Evolutionary conservation across 257 asterid genomes (phyloP), one percentile per base, ranked within the genome.

Genomic region (Penstemon barbatus): DNA sequence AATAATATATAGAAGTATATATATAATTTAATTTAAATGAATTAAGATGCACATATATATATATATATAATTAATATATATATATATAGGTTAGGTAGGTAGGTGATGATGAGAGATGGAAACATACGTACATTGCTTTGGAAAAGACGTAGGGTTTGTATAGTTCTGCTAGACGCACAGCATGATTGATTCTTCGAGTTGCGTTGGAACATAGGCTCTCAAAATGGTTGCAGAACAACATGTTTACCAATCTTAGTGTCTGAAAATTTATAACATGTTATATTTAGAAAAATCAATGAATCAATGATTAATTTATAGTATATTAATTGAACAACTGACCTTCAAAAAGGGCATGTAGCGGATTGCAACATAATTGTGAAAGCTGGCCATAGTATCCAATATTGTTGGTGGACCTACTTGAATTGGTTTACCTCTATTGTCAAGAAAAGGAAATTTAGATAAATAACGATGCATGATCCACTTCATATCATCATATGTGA

Each of bases 81-180:
- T n/a, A 15, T 15, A 15, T 15, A 15, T 15, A 15, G 18, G 18
- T 15, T 15, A 15, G 18, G 18, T 15, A 15, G 18, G 18, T 15
- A 15, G 18, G 18, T 15, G n/a, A n/a, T n/a, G n/a, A n/a, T n/a
- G 0, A 15, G 18, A 15, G 18, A 15, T 15, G 18, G 18, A 15
- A 41, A 70, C 86, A 13, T 86, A 70, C 86, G 11, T 86, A 82
- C 96, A 82, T 79, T 62, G 82, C 90, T 41, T 84, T 63, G 7
- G 77, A 86, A 68, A 88, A 79, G 72, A 80, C 25, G 59, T 86
- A 88, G 5, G 87, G 86, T 40, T 58, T 59, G 78, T 88, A 88
- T 4, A 84, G 76, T n/a, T 82, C 84, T 0, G 80, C 74, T 10
- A 84, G 59, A 55, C 84, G 82, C 18, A 71, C 12, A 10, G 78